Evolutionary conservation across 2,329 filamentous ascomycete species (phyloP).

Genomic region (Hypoxylon sp.): DNA sequence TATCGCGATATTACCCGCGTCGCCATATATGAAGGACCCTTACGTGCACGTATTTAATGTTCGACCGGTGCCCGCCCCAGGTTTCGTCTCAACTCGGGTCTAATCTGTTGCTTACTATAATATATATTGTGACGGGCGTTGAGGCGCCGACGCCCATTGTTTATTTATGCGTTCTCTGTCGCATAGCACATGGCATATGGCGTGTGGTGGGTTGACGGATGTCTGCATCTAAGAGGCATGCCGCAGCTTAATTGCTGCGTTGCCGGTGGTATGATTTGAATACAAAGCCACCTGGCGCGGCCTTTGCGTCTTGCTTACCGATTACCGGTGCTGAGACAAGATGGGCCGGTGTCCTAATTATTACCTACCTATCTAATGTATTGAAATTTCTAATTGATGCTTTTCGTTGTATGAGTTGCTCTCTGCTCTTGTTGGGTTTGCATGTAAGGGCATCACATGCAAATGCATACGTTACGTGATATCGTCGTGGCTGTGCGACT

Average conservation of each 20-base stretch:
- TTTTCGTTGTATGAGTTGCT: background rate
- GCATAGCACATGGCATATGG: background rate
- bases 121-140: conserved; percentile 42
- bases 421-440: background rate
- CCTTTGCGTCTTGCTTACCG: background rate
- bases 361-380: too few species aligned
- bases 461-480: background rate
- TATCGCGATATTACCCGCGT: conserved; percentile 34
- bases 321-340: conserved; percentile 24
- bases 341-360: conserved; percentile 36
- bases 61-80: background rate
- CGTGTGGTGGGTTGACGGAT: conserved; percentile 7
- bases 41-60: conserved; percentile 3
- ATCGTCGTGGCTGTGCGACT: background rate
- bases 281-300: background rate
- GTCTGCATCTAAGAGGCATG: conserved; percentile 7
- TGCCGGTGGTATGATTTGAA: background rate
- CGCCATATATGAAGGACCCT: background rate
- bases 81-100: conserved; percentile 15
- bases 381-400: background rate
- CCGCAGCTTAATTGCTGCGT: background rate
- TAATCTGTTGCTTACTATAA: conserved; percentile 17
- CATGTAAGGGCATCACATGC: conserved; percentile 5
- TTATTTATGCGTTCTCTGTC: conserved; percentile 1
- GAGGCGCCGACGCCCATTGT: conserved; percentile 22